Conservation (phyloP, 495 filamentous ascomycete genomes). For the Xylaria grammica region DNA sequence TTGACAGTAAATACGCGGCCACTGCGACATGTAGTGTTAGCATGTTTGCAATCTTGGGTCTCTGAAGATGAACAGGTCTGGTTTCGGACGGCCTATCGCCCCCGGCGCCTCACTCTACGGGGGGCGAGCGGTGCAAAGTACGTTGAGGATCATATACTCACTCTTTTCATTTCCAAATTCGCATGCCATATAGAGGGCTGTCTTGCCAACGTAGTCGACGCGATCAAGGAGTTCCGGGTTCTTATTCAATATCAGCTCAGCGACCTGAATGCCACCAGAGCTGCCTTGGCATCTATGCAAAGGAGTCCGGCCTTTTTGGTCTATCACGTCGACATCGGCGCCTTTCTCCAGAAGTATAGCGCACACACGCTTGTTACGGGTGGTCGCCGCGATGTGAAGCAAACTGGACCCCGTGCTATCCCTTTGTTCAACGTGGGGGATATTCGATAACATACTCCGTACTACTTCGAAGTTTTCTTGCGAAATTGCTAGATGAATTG, state of each 20-base stretch:
- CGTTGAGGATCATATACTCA: conserved; percentile 6
- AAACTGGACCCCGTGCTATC: conserved; percentile 25
- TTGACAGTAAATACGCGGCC: conserved; percentile 17
- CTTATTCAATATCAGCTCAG: conserved; percentile 24
- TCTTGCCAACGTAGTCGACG: conserved; percentile 30
- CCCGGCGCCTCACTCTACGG: neutral
- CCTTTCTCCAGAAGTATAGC: conserved; percentile 53
- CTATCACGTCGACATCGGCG: conserved; percentile 49
- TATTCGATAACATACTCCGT: conserved; percentile 27
- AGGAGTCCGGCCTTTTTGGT: conserved; percentile 43
- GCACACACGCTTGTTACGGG: conserved; percentile 30
- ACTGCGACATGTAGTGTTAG: neutral
- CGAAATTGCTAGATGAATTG: conserved; percentile 31
- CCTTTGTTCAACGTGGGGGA: conserved; percentile 24
- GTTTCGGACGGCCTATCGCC: neutral
- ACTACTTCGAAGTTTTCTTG: conserved; percentile 28
- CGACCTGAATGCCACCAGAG: conserved; percentile 24
- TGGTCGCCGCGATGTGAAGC: conserved; percentile 28
- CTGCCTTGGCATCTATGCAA: conserved; percentile 33
- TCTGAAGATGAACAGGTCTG: neutral
- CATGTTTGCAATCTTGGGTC: neutral
- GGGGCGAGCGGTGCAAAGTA: neutral
- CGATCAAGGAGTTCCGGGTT: conserved; percentile 24
- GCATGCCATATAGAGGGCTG: conserved; percentile 35
- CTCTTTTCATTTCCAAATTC: conserved; percentile 32